A percentile compares a stretch with the other conserved stretches of the same genome.
Evolutionary conservation across 805 yeast species (phyloP).

Genomic region (Yarrowia sp.): DNA sequence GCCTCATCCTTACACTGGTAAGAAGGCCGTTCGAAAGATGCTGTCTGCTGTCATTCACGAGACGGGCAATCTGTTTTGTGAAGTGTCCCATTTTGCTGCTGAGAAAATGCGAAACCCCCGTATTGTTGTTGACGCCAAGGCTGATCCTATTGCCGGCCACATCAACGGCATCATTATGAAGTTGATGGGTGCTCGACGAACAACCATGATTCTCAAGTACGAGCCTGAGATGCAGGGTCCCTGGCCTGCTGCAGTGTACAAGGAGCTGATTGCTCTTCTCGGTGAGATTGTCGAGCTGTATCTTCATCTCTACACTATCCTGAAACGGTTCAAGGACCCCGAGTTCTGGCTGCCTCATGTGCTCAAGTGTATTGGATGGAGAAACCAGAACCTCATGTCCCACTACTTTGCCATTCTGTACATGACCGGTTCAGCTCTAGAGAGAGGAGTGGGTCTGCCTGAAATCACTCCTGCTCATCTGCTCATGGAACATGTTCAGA

Average conservation of each 20-base stretch:
- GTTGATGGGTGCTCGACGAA: constrained; percentile 26
- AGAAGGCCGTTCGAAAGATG: constrained; percentile 36
- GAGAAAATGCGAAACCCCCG: constrained; percentile 32
- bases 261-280: constrained; percentile 33
- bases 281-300: constrained; percentile 35
- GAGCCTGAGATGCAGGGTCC: constrained; percentile 41
- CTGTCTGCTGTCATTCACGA: constrained; percentile 34
- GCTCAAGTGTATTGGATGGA: constrained; percentile 37
- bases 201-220: constrained; percentile 32
- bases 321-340: constrained; percentile 36
- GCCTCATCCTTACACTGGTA: constrained; percentile 39
- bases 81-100: constrained; percentile 37
- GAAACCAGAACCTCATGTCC: constrained; percentile 34
- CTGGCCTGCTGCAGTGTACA: constrained; percentile 39
- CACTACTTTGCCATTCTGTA: constrained; percentile 37
- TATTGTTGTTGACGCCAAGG: constrained; percentile 33
- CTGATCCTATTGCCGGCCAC: constrained; percentile 32
- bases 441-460: constrained; percentile 38
- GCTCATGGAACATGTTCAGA: constrained; percentile 29
- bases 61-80: constrained; percentile 37
- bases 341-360: constrained; percentile 31
- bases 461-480: constrained; percentile 38
- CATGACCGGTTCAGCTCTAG: constrained; percentile 38
- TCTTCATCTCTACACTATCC: constrained; percentile 33
- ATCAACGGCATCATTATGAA: constrained; percentile 29